A percentile compares a stretch with the other conserved stretches of the same genome.
These are phyloP conservation scores for Termitomyces sp. DNA, from an alignment of 768 basidiomycete species.

Conservation along the genomic window DNA sequence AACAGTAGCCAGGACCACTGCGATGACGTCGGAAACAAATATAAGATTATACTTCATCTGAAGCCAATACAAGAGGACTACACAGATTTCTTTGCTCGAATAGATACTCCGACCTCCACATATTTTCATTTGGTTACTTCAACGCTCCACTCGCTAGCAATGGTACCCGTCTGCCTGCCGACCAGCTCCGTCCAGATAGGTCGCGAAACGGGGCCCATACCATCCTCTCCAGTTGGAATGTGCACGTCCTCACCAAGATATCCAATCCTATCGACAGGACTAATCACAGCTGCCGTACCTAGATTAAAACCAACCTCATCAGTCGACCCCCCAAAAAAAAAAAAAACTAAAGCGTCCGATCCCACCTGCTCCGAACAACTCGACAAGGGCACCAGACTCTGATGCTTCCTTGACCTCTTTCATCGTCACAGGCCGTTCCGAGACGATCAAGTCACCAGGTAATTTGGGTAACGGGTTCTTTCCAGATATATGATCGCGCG, in stretches of 20 bases:
- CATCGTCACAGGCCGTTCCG: slow-evolving; percentile 75
- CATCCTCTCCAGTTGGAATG: slow-evolving; percentile 62
- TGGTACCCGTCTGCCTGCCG: slow-evolving; percentile 74
- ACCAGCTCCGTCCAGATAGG: slow-evolving; percentile 69
- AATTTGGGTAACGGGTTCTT: slow-evolving; percentile 42
- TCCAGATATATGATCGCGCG: slow-evolving; percentile 53
- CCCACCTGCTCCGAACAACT: slow-evolving; percentile 77
- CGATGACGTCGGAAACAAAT: too few relatives aligned
- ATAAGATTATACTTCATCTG: too few relatives aligned
- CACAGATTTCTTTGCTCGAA: too few relatives aligned
- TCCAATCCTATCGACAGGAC: slow-evolving; percentile 68
- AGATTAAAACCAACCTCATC: not conserved
- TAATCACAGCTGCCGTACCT: slow-evolving; percentile 78
- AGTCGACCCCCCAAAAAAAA: not conserved
- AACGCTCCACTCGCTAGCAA: slow-evolving; percentile 79
- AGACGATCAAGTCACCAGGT: slow-evolving; percentile 50
- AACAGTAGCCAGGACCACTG: too few relatives aligned
- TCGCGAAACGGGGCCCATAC: slow-evolving; percentile 76
- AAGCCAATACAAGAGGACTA: too few relatives aligned
- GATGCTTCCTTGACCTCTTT: slow-evolving; percentile 59
- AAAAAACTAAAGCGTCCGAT: not conserved
- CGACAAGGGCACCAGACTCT: slow-evolving; percentile 61
- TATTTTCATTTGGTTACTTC: slow-evolving; percentile 25
- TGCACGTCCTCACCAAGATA: slow-evolving; percentile 59
- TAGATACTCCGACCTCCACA: not conserved